phyloP scores from a whole-genome alignment of 1,139 yeast species.

The Geotrichum fermentans region DNA sequence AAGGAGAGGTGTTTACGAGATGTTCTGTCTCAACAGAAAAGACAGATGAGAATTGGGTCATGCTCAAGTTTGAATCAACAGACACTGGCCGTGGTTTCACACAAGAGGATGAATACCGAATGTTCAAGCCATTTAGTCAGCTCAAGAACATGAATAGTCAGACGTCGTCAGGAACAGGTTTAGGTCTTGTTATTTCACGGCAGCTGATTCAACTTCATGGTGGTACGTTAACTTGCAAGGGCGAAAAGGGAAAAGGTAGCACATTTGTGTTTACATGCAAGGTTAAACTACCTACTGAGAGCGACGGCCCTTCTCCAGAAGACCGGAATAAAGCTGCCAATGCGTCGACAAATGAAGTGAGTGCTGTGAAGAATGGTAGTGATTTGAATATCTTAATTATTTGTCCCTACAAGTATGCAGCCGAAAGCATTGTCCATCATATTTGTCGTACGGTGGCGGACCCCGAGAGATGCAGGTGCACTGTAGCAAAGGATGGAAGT shows the following conservation, averaged over 20 bases:
- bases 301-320: conserved; percentile 29
- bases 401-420: conserved; percentile 33
- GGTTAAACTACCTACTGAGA: conserved; percentile 32
- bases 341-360: conserved; percentile 13
- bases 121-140: conserved; percentile 90
- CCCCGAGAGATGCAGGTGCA: conserved; percentile 27
- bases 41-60: conserved; percentile 36
- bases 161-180: conserved; percentile 68
- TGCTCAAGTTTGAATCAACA: conserved; percentile 62
- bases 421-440: conserved; percentile 34
- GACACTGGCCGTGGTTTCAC: conserved; percentile 94
- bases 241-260: conserved; percentile 73
- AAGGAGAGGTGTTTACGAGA: conserved; percentile 54
- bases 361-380: conserved; percentile 18
- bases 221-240: conserved; percentile 68
- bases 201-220: conserved; percentile 83
- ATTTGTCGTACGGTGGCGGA: conserved; percentile 32
- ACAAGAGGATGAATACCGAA: conserved; percentile 47
- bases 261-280: conserved; percentile 46
- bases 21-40: conserved; percentile 27
- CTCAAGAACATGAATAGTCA: conserved; percentile 39
- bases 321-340: conserved; percentile 23
- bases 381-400: conserved; percentile 30
- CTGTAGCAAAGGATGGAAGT: conserved; percentile 21
- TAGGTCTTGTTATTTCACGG: conserved; percentile 79